Evolutionary conservation across 2,329 filamentous ascomycete genomes (phyloP).

Genomic region (Fusarium virguliforme): DNA sequence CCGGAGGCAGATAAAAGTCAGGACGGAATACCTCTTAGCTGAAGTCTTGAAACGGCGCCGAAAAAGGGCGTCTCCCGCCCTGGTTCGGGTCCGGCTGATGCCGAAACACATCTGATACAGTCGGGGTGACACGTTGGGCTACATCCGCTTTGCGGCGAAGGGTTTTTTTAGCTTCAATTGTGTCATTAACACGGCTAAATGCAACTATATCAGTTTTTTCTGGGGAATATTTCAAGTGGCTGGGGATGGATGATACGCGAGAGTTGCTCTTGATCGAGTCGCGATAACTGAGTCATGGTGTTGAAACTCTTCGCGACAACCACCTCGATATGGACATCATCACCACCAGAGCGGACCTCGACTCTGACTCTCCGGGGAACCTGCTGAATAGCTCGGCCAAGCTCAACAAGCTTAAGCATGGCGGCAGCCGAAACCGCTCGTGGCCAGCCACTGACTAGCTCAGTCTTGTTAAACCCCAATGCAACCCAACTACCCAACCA

Average conservation of each 20-base stretch:
- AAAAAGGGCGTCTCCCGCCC: neutral
- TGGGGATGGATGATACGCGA: neutral
- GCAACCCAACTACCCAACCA: neutral
- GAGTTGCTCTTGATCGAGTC: neutral
- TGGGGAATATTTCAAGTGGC: neutral
- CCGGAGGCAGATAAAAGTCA: neutral
- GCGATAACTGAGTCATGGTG: neutral
- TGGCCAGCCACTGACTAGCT: neutral
- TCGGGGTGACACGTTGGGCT: neutral
- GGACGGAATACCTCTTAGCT: neutral
- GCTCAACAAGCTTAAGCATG: conserved; percentile 10
- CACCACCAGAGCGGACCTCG: neutral
- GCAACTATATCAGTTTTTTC: neutral
- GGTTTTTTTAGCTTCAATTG: neutral
- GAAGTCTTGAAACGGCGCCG: neutral
- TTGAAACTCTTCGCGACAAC: neutral
- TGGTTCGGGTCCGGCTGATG: neutral
- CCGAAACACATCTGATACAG: conserved; percentile 18
- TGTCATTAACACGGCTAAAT: neutral
- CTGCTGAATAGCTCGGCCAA: conserved; percentile 1
- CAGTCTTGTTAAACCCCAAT: neutral
- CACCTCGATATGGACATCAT: neutral
- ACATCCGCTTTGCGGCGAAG: neutral
- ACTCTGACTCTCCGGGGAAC: too few relatives aligned
- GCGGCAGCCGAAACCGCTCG: neutral